Evolutionary conservation across 495 filamentous ascomycete species (phyloP).

Genomic region (Aspergillus haitiensis): DNA sequence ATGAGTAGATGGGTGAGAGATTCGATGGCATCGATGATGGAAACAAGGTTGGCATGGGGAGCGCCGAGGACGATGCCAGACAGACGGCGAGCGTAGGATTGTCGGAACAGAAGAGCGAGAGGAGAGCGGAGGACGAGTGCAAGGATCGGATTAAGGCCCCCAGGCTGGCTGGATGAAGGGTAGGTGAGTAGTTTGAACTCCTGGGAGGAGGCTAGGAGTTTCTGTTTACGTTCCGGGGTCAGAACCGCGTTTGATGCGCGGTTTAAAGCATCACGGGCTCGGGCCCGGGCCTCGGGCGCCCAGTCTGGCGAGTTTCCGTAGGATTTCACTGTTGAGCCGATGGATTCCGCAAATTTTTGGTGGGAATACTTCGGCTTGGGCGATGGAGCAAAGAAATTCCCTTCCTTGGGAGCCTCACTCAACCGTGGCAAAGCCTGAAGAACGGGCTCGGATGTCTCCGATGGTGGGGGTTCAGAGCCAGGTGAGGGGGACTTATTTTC

Average conservation of each 20-base stretch:
- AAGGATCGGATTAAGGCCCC: slow-evolving; percentile 40
- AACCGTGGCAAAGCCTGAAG: slow-evolving; percentile 52
- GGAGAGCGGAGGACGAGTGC: slow-evolving; percentile 46
- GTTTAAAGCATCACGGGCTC: slow-evolving; percentile 42
- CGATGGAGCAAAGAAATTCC: slow-evolving; percentile 55
- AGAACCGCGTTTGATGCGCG: slow-evolving; percentile 45
- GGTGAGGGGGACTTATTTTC: slow-evolving; percentile 53
- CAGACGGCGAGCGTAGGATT: slow-evolving; percentile 63
- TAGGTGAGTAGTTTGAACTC: slow-evolving; percentile 44
- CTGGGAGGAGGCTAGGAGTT: slow-evolving; percentile 35
- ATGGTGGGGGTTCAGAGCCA: slow-evolving; percentile 28
- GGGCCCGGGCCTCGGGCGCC: slow-evolving; percentile 46
- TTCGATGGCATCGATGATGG: slow-evolving; percentile 69
- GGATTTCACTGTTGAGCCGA: slow-evolving; percentile 56
- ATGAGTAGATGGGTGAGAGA: slow-evolving; percentile 67
- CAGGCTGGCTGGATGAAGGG: slow-evolving; percentile 35
- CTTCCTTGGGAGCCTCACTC: slow-evolving; percentile 55
- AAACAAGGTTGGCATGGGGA: slow-evolving; percentile 62
- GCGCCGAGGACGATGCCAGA: slow-evolving; percentile 64
- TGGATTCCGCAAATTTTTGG: slow-evolving; percentile 50
- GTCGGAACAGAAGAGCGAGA: slow-evolving; percentile 68
- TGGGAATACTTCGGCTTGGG: slow-evolving; percentile 49
- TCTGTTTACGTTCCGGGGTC: slow-evolving; percentile 46
- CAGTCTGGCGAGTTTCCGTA: slow-evolving; percentile 59
- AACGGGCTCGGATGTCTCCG: slow-evolving; percentile 36